phyloP scores from a whole-genome alignment of 345 rosid species.

The Camelina neglecta region DNA sequence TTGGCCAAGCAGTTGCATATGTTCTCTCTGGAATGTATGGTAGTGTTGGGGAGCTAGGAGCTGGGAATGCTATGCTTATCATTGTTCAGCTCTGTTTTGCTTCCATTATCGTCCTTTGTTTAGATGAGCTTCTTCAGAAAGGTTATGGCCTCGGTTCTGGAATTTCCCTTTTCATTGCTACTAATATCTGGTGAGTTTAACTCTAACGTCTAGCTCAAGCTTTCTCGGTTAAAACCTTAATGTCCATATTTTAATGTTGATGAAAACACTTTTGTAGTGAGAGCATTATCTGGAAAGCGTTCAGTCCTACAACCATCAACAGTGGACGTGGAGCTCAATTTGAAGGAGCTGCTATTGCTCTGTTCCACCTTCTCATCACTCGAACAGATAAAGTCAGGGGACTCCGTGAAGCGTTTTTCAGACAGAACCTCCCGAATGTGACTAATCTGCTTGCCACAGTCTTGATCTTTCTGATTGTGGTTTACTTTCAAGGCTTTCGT shows the following conservation, averaged over 20 bases:
- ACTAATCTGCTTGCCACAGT: background rate
- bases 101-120: constrained; percentile 6
- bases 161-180: constrained; percentile 7
- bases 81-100: constrained; percentile 4
- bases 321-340: background rate
- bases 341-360: constrained; percentile 3
- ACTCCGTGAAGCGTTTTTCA: background rate
- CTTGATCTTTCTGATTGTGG: background rate
- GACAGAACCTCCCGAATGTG: constrained; percentile 2
- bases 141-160: constrained; percentile 6
- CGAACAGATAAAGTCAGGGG: background rate
- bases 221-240: background rate
- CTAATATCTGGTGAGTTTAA: constrained; percentile 3
- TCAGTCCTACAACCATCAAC: constrained; percentile 7
- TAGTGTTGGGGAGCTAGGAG: constrained; percentile 4
- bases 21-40: constrained; percentile 10
- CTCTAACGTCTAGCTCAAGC: background rate
- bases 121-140: constrained; percentile 12
- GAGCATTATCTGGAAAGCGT: background rate
- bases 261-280: background rate
- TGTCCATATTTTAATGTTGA: background rate
- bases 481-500: background rate
- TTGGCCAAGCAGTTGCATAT: constrained; percentile 5
- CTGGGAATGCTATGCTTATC: constrained; percentile 4
- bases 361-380: background rate